Evolutionary conservation across 495 filamentous ascomycete genomes (phyloP), one percentile per base, ranked within the genome.

Genomic region (Jackrogersella minutella): DNA sequence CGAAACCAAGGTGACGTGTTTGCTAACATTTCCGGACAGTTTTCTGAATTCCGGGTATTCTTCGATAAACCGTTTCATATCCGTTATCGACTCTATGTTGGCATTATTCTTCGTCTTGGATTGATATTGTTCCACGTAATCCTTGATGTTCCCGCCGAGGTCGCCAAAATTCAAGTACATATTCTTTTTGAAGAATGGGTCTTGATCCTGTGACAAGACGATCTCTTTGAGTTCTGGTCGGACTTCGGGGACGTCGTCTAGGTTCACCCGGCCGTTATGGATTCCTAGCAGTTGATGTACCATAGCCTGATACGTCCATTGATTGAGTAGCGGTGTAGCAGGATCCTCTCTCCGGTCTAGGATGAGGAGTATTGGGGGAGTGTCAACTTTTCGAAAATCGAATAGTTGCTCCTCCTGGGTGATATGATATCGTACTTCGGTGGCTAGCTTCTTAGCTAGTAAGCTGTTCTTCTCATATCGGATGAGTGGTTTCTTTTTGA

Each of bases 291-390:
- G 78, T 66, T 98, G 95, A 73, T 99, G 95, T 1, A 98, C 96
- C 95, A 98, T 98, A 7, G 96, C 96, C 76, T 98, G 95, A 74
- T 99, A 99, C 26, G 95, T 98, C 95, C 95, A 99, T 74, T 99
- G 95, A 8, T 91, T 96, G 43, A 99, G 84, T 22, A 99, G 78
- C 0, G 95, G 95, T n/a, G 95, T 99, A 39, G 97, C 89, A 1
- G 95, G 96, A 66, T 99, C 95, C 75, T 97, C 93, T 75, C 95
- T 86, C 30, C 95, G 87, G 77, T 99, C 95, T 14, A 98, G 77
- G 50, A 99, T 87, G 50, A 99, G 81, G 3, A 99, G 82, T 68
- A 99, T 92, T 0, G 96, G 96, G 1, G 96, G 91, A 1, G 95
- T 99, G 78, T 99, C 95, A 47, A 91, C 91, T 74, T 91, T 93